Evolutionary conservation across 1,284 basidiomycete genomes (phyloP).

Genomic region (Blastosporella zonata): DNA sequence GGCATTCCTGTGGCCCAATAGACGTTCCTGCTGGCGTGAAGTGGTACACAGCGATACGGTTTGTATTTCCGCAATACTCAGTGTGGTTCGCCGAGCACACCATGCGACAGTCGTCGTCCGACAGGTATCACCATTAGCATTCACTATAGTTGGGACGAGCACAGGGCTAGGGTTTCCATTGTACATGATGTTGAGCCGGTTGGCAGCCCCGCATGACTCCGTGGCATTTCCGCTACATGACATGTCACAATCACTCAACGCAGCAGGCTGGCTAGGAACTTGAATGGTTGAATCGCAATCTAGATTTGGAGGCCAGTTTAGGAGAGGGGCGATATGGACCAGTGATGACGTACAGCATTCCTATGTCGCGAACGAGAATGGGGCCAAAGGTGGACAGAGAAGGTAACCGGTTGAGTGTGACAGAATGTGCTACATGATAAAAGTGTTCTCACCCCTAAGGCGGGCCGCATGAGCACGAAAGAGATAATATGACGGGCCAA

Average conservation of each 20-base stretch:
- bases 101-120: neutral
- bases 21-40: slow-evolving; percentile 25
- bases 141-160: slow-evolving; percentile 27
- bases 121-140: slow-evolving; percentile 23
- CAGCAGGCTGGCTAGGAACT: slow-evolving; percentile 29
- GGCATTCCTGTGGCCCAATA: slow-evolving; percentile 25
- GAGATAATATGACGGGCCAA: neutral
- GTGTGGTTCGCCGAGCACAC: slow-evolving; percentile 26
- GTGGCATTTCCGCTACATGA: slow-evolving; percentile 34
- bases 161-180: slow-evolving; percentile 31
- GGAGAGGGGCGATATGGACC: slow-evolving; percentile 2
- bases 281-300: slow-evolving; percentile 42
- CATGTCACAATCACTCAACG: slow-evolving; percentile 32
- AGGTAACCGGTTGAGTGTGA: slow-evolving; percentile 4
- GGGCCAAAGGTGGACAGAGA: too few relatives aligned
- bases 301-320: slow-evolving; percentile 14
- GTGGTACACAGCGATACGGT: slow-evolving; percentile 35
- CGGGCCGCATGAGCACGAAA: neutral
- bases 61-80: slow-evolving; percentile 37
- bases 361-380: slow-evolving; percentile 15
- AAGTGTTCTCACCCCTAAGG: slow-evolving; percentile 11
- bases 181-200: slow-evolving; percentile 33
- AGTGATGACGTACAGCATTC: slow-evolving; percentile 36
- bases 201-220: slow-evolving; percentile 36
- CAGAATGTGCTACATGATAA: slow-evolving; percentile 3